Percentiles rank a stretch among this genome's conserved stretches.
Evolutionary conservation across 2,329 filamentous ascomycete genomes (phyloP).

Genomic region (Zasmidium angulare): DNA sequence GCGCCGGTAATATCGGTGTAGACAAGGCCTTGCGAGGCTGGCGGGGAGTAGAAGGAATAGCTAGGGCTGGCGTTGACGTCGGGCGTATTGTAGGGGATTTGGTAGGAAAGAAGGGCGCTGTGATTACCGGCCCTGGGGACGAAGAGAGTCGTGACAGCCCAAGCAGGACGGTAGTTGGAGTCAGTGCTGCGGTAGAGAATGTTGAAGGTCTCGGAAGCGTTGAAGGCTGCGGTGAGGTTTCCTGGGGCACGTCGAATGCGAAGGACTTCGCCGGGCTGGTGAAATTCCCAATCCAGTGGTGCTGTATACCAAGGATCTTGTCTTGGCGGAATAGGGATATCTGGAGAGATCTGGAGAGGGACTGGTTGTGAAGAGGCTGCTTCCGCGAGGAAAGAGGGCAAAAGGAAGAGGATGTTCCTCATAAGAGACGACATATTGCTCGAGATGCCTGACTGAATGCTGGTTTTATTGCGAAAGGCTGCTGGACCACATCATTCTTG

Average conservation of each 20-base stretch:
- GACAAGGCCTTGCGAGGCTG: background rate
- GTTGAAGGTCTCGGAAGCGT: slow-evolving; percentile 24
- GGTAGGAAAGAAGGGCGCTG: slow-evolving; percentile 21
- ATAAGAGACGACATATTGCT: too few relatives aligned
- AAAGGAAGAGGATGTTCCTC: too few relatives aligned
- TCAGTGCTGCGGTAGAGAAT: slow-evolving; percentile 28
- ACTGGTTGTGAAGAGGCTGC: too few relatives aligned
- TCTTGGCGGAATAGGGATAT: slow-evolving; percentile 16
- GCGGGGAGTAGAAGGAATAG: slow-evolving; percentile 32
- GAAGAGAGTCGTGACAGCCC: slow-evolving; percentile 26
- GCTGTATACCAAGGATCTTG: slow-evolving; percentile 9
- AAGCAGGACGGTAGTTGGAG: slow-evolving; percentile 17
- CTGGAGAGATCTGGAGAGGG: background rate
- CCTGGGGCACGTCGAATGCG: slow-evolving; percentile 10
- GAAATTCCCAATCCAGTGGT: slow-evolving; percentile 1
- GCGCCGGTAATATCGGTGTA: slow-evolving; percentile 14
- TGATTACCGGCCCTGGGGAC: slow-evolving; percentile 10
- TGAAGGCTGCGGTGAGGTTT: slow-evolving; percentile 24
- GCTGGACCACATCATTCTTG: too few relatives aligned
- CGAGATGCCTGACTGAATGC: too few relatives aligned
- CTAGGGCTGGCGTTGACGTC: slow-evolving; percentile 41
- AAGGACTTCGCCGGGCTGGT: slow-evolving; percentile 4
- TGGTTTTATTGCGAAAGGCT: too few relatives aligned
- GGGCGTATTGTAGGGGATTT: slow-evolving; percentile 36
- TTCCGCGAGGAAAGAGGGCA: too few relatives aligned